phyloP scores from a whole-genome alignment of 2,329 filamentous ascomycete genomes.

The Diplocarpon rosae region DNA sequence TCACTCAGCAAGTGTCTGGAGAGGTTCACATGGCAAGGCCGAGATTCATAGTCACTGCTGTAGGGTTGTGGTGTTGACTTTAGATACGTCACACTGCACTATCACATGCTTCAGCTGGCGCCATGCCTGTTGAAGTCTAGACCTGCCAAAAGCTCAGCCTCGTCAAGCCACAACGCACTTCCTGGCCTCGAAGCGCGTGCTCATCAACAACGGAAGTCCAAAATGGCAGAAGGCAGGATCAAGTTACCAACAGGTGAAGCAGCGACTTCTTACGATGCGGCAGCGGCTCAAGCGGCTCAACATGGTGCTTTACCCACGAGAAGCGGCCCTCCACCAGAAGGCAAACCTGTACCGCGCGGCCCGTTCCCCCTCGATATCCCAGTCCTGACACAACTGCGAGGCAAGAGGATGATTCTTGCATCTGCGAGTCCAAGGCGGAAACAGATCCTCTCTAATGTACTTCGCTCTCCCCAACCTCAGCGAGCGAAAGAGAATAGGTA shows the following conservation, averaged over 20 bases:
- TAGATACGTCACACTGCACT: neutral
- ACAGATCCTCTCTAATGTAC: conserved; percentile 64
- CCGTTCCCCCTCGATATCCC: conserved; percentile 68
- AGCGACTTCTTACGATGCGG: conserved; percentile 23
- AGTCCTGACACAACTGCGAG: conserved; percentile 63
- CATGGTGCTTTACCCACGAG: conserved; percentile 18
- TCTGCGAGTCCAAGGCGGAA: conserved; percentile 79
- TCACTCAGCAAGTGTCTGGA: neutral
- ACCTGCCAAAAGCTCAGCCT: neutral
- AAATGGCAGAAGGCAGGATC: conserved; percentile 10
- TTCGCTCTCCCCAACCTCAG: conserved; percentile 5
- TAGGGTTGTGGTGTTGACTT: no score
- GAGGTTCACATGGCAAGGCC: no score
- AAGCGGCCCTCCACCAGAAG: conserved; percentile 10
- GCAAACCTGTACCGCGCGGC: conserved; percentile 25
- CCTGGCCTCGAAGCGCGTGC: no score
- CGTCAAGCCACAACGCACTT: neutral
- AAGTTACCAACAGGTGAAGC: conserved; percentile 5
- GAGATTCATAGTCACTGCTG: no score
- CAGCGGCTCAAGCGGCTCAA: conserved; percentile 16
- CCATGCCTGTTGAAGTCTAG: neutral
- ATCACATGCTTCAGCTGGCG: conserved; percentile 1
- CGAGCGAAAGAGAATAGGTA: neutral
- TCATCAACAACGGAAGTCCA: neutral
- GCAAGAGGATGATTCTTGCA: conserved; percentile 77